A percentile compares a stretch with the other conserved stretches of the same genome.
Conservation (phyloP, 176 grass and related monocot genomes). For the Themeda triandra region DNA sequence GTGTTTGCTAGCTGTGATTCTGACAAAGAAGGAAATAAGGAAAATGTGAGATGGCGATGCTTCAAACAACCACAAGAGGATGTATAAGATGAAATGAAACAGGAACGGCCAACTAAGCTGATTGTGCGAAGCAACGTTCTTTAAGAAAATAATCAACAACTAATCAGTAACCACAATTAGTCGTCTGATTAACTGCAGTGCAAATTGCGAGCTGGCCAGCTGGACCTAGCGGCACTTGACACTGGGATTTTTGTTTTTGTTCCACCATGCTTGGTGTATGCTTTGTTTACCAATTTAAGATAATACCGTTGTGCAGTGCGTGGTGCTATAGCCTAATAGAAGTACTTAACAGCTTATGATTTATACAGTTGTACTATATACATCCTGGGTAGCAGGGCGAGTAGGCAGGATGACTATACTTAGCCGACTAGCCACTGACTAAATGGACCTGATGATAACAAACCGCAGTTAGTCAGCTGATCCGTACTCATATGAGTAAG, state of each 20-base stretch:
- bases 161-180: not conserved
- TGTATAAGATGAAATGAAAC: not conserved
- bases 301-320: not conserved
- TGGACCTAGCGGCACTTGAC: not conserved
- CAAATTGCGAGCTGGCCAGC: not conserved
- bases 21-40: not conserved
- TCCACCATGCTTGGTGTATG: not conserved
- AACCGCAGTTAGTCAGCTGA: not conserved
- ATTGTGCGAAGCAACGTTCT: conserved; percentile 12
- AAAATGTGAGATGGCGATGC: not conserved
- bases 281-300: not conserved
- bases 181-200: not conserved
- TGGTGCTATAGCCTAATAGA: not conserved
- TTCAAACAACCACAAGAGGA: conserved; percentile 26
- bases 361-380: not conserved
- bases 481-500: not conserved
- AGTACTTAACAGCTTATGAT: not conserved
- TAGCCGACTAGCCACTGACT: not conserved
- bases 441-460: not conserved
- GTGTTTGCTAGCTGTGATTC: not conserved
- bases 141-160: not conserved
- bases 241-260: not conserved
- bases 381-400: not conserved
- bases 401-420: not conserved
- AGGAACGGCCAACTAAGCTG: conserved; percentile 14